Base-by-base conservation (phyloP, 140 eudicot genomes). In the Erigeron philadelphicus region DNA sequence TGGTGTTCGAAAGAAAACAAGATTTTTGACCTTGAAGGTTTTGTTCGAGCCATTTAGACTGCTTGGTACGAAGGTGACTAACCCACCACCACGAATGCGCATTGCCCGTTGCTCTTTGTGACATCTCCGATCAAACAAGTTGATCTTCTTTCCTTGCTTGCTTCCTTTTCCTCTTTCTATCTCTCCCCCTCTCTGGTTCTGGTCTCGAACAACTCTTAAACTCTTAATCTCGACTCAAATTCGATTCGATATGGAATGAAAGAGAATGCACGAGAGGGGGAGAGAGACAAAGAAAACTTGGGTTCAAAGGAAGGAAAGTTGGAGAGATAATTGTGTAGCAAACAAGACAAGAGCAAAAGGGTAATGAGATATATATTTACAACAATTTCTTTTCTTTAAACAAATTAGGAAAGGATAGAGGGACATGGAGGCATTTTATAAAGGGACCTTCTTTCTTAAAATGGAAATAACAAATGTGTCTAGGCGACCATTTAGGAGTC, bases 81-180 rank as follows among this genome's bases (percentile, higher is more conserved):
- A 95, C 96, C 90, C 88, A 84, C 96, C 85, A 86, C 95, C 95
- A 86, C 48, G 96, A 89, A 81, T 80, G 75, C 31, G 85, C 95
- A 11, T 84, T 84, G 86, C 91, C 81, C 25, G 87, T 82, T 44
- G 96, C 95, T 74, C 84, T 86, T 74, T 86, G 86, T 80, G 88
- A 77, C 96, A 88, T 88, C 68, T 71, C 72, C 49, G 25, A 71
- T 77, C 76, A 77, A 46, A 76, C 57, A 5, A 13, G 46, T 55
- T 38, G 68, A 63, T 64, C 66, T 63, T 64, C 48, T 53, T 63
- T 54, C 68, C 46, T 57, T 50, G 49, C 50, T 41, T 21, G 63
- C 57, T 69, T 68, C 55, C 35, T 11, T 57, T 52, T 48, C 12
- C 52, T 38, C 55, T 67, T 64, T 54, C 21, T 38, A 3, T 43